Conservation (phyloP, 768 basidiomycete genomes). For the Leccinum uliginosum region DNA sequence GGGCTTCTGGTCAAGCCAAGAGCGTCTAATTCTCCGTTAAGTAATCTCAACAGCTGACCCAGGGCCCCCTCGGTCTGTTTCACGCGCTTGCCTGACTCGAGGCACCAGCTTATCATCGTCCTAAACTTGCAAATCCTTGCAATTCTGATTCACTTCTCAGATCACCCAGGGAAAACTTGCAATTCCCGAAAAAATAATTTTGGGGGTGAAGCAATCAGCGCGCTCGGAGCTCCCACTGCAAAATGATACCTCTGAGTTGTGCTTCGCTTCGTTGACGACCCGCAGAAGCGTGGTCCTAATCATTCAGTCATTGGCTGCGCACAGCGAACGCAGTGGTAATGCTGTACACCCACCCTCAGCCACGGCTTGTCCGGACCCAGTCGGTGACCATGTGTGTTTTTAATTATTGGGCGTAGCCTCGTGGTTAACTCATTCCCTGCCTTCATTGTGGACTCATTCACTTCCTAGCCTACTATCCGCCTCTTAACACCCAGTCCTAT, state of each 20-base stretch:
- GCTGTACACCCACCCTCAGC: constrained; percentile 13
- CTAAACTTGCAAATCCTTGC: not conserved
- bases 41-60: not conserved
- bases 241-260: not conserved
- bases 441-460: constrained; percentile 2
- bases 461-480: constrained; percentile 5
- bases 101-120: not conserved
- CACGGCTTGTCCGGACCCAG: constrained; percentile 7
- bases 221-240: not conserved
- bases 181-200: not conserved
- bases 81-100: not conserved
- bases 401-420: not conserved
- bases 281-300: constrained; percentile 19
- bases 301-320: constrained; percentile 1
- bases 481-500: not conserved
- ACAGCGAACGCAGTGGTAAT: constrained; percentile 10
- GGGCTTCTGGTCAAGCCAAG: not conserved
- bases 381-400: constrained; percentile 1
- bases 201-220: constrained; percentile 4
- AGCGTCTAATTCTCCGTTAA: not conserved
- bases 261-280: not conserved
- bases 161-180: not conserved
- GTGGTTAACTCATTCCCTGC: constrained; percentile 3
- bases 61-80: too few species aligned
- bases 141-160: not conserved